A percentile compares a stretch with the other conserved stretches of the same genome.
Conservation (phyloP, 1,139 yeast genomes). For the Sugiyamaella grinbergsii region DNA sequence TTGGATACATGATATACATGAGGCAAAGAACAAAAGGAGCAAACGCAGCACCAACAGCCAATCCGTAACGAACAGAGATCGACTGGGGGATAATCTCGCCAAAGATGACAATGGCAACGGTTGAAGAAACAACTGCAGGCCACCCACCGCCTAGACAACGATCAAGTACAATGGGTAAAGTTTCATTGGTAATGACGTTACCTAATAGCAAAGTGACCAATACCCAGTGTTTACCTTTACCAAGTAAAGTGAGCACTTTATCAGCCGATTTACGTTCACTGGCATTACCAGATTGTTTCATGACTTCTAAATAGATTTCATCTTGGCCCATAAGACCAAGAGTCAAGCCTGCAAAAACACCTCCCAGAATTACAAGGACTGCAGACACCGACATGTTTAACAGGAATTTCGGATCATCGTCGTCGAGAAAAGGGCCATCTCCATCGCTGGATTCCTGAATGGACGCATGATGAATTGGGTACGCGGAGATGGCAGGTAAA, state of each 20-base stretch:
- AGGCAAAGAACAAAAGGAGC: conserved; percentile 82
- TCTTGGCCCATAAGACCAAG: conserved; percentile 97
- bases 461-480: conserved; percentile 19
- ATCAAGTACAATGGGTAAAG: conserved; percentile 91
- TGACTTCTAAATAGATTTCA: conserved; percentile 68
- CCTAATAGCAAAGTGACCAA: conserved; percentile 76
- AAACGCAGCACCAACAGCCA: conserved; percentile 87
- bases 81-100: conserved; percentile 98
- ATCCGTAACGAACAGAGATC: conserved; percentile 87
- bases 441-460: conserved; percentile 13
- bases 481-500: conserved; percentile 28
- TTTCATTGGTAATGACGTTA: conserved; percentile 93
- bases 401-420: conserved; percentile 45
- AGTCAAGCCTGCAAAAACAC: conserved; percentile 94
- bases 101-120: conserved; percentile 88
- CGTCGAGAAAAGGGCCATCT: conserved; percentile 14
- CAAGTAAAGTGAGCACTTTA: conserved; percentile 69
- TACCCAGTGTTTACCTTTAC: conserved; percentile 96
- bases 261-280: conserved; percentile 70
- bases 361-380: conserved; percentile 79
- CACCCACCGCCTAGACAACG: conserved; percentile 95
- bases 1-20: conserved; percentile 90
- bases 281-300: conserved; percentile 51
- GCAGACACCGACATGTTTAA: conserved; percentile 61
- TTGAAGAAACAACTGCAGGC: conserved; percentile 93